Percentiles rank a stretch among this genome's conserved stretches.
Evolutionary conservation across 148 eudicot species (phyloP).

Genomic region (Simmondsia chinensis): DNA sequence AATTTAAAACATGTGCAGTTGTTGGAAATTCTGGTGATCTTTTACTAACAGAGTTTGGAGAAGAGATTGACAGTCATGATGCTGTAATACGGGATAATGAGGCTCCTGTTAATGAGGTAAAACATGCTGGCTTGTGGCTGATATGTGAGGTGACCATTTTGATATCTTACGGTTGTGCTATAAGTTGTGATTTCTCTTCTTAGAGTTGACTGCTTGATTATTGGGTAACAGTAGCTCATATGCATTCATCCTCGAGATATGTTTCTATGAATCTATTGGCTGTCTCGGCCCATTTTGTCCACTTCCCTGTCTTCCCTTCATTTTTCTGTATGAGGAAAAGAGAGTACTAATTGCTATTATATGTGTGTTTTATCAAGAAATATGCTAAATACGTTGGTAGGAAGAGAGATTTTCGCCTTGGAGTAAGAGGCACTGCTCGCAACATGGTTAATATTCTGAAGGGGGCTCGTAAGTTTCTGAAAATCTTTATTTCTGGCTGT

Average conservation of each 20-base stretch:
- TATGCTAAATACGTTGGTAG: constrained; percentile 88
- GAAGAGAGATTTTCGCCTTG: constrained; percentile 91
- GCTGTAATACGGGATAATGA: constrained; percentile 92
- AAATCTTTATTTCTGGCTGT: not conserved
- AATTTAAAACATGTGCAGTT: constrained; percentile 89
- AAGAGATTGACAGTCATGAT: constrained; percentile 94
- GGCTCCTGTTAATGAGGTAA: constrained; percentile 93
- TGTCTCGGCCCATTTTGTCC: too few species aligned
- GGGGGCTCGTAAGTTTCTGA: constrained; percentile 61
- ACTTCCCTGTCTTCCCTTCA: not conserved
- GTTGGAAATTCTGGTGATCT: constrained; percentile 99
- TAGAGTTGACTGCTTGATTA: too few species aligned
- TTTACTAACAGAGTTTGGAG: constrained; percentile 78
- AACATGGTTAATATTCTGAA: constrained; percentile 78
- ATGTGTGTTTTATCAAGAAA: constrained; percentile 39
- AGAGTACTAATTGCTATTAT: constrained; percentile 6
- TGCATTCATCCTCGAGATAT: too few species aligned
- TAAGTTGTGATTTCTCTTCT: not conserved
- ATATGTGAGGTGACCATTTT: not conserved
- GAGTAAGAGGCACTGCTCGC: constrained; percentile 95
- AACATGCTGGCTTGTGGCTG: not conserved
- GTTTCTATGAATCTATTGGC: too few species aligned
- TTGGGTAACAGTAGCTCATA: too few species aligned
- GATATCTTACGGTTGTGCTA: too few species aligned
- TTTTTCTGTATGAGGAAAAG: not conserved